Percentiles rank a stretch among this genome's conserved stretches.
Conservation (phyloP, 495 filamentous ascomycete species). For the Hypoxylon crocopeplum region DNA sequence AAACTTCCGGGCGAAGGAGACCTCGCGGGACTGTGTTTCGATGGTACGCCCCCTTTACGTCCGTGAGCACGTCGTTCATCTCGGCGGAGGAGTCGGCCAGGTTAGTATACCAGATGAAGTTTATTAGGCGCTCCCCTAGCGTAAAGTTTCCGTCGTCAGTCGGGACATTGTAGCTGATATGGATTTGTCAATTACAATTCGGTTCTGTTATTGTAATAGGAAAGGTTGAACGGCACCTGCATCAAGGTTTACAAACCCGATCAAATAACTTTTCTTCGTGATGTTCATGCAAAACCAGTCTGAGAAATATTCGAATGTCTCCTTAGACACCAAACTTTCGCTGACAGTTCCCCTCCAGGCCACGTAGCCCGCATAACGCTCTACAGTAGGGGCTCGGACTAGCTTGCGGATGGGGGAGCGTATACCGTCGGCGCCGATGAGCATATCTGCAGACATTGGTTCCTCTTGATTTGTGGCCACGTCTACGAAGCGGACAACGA, state of each 20-base stretch:
- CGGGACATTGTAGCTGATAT: slow-evolving; percentile 54
- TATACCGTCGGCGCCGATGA: slow-evolving; percentile 43
- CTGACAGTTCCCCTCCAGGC: slow-evolving; percentile 57
- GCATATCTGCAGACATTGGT: slow-evolving; percentile 47
- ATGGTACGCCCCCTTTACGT: slow-evolving; percentile 47
- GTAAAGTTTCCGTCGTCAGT: slow-evolving; percentile 49
- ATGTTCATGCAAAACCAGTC: slow-evolving; percentile 8
- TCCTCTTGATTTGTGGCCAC: slow-evolving; percentile 6
- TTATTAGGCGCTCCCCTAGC: slow-evolving; percentile 50
- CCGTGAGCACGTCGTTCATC: slow-evolving; percentile 54
- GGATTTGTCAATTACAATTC: too few species aligned
- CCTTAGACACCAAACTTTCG: slow-evolving; percentile 42
- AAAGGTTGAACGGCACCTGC: background rate
- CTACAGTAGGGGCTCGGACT: slow-evolving; percentile 43
- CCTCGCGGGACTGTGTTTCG: slow-evolving; percentile 53
- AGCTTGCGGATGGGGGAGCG: slow-evolving; percentile 53
- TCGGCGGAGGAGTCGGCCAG: slow-evolving; percentile 44
- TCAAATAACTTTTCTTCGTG: background rate
- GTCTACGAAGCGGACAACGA: slow-evolving; percentile 40
- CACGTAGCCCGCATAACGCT: slow-evolving; percentile 60
- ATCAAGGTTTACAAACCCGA: background rate
- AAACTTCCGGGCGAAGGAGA: slow-evolving; percentile 45
- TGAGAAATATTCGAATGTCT: slow-evolving; percentile 42
- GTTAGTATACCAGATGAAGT: slow-evolving; percentile 61
- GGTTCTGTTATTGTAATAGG: too few species aligned